Evolutionary conservation across 1,284 basidiomycete species (phyloP).

Genomic region (Malassezia vespertilionis): DNA sequence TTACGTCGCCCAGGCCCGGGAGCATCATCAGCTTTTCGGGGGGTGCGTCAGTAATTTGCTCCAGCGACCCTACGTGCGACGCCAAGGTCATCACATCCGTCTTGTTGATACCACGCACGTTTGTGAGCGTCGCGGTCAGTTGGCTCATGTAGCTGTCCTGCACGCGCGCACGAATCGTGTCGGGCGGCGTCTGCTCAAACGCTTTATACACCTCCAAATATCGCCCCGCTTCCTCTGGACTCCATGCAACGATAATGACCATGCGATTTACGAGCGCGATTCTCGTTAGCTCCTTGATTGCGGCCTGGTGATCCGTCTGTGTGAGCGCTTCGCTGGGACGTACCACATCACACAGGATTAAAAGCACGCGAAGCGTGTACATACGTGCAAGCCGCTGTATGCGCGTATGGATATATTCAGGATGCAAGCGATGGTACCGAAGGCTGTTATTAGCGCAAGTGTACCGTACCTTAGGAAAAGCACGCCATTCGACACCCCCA

Average conservation of each 20-base stretch:
- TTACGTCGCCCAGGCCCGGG: conserved; percentile 87
- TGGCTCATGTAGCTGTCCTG: conserved; percentile 77
- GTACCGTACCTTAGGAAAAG: conserved; percentile 28
- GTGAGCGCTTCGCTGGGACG: conserved; percentile 41
- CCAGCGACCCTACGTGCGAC: conserved; percentile 62
- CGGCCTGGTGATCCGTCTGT: conserved; percentile 76
- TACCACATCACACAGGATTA: conserved; percentile 85
- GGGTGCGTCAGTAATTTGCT: conserved; percentile 31
- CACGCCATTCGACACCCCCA: conserved; percentile 32
- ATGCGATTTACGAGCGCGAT: conserved; percentile 67
- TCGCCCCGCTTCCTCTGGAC: conserved; percentile 74
- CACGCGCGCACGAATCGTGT: conserved; percentile 81
- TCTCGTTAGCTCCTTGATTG: conserved; percentile 86
- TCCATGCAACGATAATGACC: conserved; percentile 84
- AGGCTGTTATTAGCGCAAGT: conserved; percentile 55
- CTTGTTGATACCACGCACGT: conserved; percentile 87
- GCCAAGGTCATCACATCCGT: conserved; percentile 88
- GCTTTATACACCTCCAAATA: conserved; percentile 85
- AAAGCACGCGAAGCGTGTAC: conserved; percentile 74
- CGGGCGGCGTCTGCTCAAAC: conserved; percentile 84
- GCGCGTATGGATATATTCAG: conserved; percentile 85
- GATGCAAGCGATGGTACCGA: conserved; percentile 88
- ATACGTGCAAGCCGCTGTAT: conserved; percentile 72
- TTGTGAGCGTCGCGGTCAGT: conserved; percentile 73
- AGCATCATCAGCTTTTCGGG: conserved; percentile 66